Evolutionary conservation across 176 grass and related monocot genomes (phyloP).

Genomic region (Oryza meridionalis): DNA sequence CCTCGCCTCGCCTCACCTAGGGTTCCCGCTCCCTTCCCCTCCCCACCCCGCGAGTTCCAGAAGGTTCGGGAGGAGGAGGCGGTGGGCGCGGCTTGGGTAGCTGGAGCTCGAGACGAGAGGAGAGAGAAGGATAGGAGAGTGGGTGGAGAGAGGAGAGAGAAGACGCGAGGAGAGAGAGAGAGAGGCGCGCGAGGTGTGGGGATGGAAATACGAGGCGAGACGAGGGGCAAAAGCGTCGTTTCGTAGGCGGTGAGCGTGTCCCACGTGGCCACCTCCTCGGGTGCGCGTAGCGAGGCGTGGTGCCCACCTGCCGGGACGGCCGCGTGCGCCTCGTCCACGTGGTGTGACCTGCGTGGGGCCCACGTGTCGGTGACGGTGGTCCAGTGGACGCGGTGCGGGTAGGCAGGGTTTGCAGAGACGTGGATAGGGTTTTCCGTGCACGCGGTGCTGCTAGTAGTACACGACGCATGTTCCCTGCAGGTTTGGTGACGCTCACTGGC

Average conservation of each 20-base stretch:
- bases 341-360: fast-evolving
- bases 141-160: not conserved
- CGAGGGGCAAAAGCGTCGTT: constrained; percentile 50
- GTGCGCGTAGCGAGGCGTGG: not conserved
- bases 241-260: not conserved
- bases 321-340: not conserved
- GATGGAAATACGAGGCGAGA: constrained; percentile 31
- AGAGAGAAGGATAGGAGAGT: not conserved
- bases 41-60: constrained; percentile 35
- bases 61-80: constrained; percentile 35
- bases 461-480: not conserved
- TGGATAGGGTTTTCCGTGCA: not conserved
- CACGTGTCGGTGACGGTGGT: fast-evolving
- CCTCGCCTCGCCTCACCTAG: not conserved
- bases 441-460: constrained; percentile 12
- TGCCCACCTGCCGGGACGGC: not conserved
- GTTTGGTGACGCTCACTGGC: not conserved
- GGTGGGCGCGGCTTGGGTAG: not conserved
- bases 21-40: not conserved
- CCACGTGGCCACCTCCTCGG: not conserved
- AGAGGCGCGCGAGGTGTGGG: constrained; percentile 9
- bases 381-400: not conserved
- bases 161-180: constrained; percentile 26
- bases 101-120: constrained; percentile 16
- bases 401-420: fast-evolving